Base-by-base conservation (phyloP, 805 yeast genomes). In the Blastobotrys americana region DNA sequence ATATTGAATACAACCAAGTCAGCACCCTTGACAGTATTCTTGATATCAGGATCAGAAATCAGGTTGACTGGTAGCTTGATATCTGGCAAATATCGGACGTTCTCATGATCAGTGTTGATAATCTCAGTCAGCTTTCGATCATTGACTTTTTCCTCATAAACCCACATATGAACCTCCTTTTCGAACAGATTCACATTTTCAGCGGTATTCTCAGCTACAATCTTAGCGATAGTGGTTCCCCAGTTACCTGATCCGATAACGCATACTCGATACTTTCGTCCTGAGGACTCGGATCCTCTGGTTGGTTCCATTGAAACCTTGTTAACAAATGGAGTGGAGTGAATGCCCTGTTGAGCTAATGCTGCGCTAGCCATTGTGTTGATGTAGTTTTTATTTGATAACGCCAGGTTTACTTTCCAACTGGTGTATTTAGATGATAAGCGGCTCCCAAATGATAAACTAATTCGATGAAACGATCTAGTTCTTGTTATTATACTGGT, bases 231-330 rank as follows among this genome's bases (percentile, higher is more conserved):
- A 16, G 97, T 90, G 33, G 96, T 87, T 53, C 98, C 98, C 86
- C 98, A 90, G 69, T 90, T 90, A 63, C 97, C 98, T 23, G 97
- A 88, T 35, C 98, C 98, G 53, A 93, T 80, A 44, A 88, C 86
- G 34, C 88, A 72, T 36, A 82, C 73, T 57, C 71, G 76, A 67
- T 70, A 79, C 18, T 73, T 3, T 39, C 31, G 31, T 25, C 31
- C 31, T 8, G 31, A 13, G 8, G 8, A 13, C 31, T 25, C 31
- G 31, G 10, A 8, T 25, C 10, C 31, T n/a, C n/a, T n/a, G 45
- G 36, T 27, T 28, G 25, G 48, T 38, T 19, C 45, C 39, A 35
- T 50, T 43, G 16, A 21, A 21, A 20, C 42, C 42, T 39, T 38
- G 42, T 39, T 25, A 25, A 25, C 31, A 8, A 13, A 8, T 8